These are phyloP conservation scores for Termitomyces sp. DNA, from an alignment of 768 basidiomycete genomes.

Conservation along the genomic window DNA sequence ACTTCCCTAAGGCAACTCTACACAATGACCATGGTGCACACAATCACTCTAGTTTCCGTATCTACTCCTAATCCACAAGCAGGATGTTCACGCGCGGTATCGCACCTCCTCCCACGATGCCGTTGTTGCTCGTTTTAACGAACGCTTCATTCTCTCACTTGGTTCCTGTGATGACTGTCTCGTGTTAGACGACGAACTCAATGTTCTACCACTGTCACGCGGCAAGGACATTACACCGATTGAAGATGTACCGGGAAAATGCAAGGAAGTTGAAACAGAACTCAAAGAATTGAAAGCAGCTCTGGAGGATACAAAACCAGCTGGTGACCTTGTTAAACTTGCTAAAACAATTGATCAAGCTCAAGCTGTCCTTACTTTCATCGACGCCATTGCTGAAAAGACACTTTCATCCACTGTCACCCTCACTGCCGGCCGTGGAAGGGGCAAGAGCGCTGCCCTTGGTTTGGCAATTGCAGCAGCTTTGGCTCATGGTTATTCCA, in stretches of 20 bases:
- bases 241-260: slow-evolving; percentile 32
- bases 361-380: slow-evolving; percentile 89
- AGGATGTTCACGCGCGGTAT: slow-evolving; percentile 97
- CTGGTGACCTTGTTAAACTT: slow-evolving; percentile 85
- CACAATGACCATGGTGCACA: slow-evolving; percentile 72
- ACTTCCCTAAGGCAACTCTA: slow-evolving; percentile 87
- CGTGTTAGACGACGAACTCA: slow-evolving; percentile 95
- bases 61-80: background rate
- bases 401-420: slow-evolving; percentile 92
- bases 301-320: slow-evolving; percentile 76
- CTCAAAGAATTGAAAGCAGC: slow-evolving; percentile 75
- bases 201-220: slow-evolving; percentile 91
- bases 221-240: slow-evolving; percentile 87
- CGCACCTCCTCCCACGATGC: slow-evolving; percentile 86
- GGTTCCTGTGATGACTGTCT: slow-evolving; percentile 91
- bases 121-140: slow-evolving; percentile 94
- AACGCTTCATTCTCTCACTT: slow-evolving; percentile 96
- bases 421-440: slow-evolving; percentile 89
- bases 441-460: slow-evolving; percentile 96
- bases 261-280: slow-evolving; percentile 46
- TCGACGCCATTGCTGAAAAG: slow-evolving; percentile 91
- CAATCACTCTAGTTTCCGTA: background rate
- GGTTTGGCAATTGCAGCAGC: slow-evolving; percentile 93
- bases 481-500: slow-evolving; percentile 89
- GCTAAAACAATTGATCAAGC: slow-evolving; percentile 94